Conservation (phyloP, 1,139 yeast genomes). For the Protomyces gravidus region DNA sequence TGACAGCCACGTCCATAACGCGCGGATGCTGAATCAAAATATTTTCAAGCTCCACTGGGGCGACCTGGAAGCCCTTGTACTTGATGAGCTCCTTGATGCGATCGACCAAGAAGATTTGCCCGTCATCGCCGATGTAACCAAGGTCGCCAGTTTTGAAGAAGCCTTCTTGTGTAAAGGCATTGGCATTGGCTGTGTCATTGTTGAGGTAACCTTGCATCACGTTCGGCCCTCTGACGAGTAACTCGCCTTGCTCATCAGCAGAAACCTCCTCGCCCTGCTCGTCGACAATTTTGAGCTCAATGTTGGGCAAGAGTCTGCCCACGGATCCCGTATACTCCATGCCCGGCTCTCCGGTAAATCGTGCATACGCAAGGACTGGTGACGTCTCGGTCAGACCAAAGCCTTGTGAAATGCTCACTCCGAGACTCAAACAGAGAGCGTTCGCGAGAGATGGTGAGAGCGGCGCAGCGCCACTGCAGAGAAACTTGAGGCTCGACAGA, state of each 20-base stretch:
- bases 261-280: conserved; percentile 51
- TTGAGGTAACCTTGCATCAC: conserved; percentile 59
- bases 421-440: conserved; percentile 34
- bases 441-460: conserved; percentile 36
- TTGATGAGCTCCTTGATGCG: conserved; percentile 68
- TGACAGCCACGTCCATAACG: conserved; percentile 43
- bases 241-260: conserved; percentile 51
- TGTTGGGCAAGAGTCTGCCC: conserved; percentile 48
- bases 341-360: conserved; percentile 35
- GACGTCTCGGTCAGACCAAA: conserved; percentile 30
- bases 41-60: conserved; percentile 75
- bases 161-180: conserved; percentile 55
- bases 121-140: conserved; percentile 50
- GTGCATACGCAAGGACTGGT: conserved; percentile 31
- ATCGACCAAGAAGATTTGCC: conserved; percentile 56
- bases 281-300: conserved; percentile 48
- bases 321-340: conserved; percentile 47
- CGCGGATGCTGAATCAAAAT: conserved; percentile 49
- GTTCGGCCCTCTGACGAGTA: conserved; percentile 67
- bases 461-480: conserved; percentile 45
- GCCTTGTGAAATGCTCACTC: conserved; percentile 19
- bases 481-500: conserved; percentile 29
- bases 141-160: conserved; percentile 81
- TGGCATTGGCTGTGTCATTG: conserved; percentile 52
- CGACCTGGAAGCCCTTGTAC: conserved; percentile 67